Evolutionary conservation across 441 rosid species (phyloP), one percentile per base, ranked within the genome.

Genomic region (Macaranga tanarius): DNA sequence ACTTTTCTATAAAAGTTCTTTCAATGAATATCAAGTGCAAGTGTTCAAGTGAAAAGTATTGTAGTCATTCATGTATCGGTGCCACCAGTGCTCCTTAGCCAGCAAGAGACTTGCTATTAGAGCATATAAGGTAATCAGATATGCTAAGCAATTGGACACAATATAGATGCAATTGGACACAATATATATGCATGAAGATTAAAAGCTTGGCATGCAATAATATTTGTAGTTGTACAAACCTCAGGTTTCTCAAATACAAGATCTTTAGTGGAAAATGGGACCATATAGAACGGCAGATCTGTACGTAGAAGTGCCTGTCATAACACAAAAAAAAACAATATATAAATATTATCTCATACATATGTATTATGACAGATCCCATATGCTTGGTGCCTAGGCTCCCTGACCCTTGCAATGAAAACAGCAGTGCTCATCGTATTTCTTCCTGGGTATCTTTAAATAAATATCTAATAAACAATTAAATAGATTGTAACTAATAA

Each of bases 231-330:
- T 60, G 68, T 40, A 82, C 97, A 55, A 78, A 92, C 98, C 99
- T 92, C 87, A 5, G 99, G 99, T 76, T 82, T 95, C 77, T 73
- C 81, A 76, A 95, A 92, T 25, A 38, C 31, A 54, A 95, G 86
- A 79, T 95, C 97, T 57, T 58, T 56, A 6, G 90, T 81, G 19
- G 81, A 78, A 84, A 91, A 91, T n/a, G 99, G 99, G 47, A 92
- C 96, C 79, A 95, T 90, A 81, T 91, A 92, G 75, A 73, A 82
- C 22, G 98, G 97, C 73, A 95, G 97, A 86, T 95, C 97, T 67
- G 86, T 82, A 45, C 98, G 86, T 61, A 95, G 82, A 75, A 90
- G 72, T 72, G 97, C 98, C 99, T 95, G 86, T 72, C 74, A 84
- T 62, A 69, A 73, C 3, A 58, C 28, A 60, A 67, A 26, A 47